Evolutionary conservation across 1,284 basidiomycete species (phyloP), one percentile per base, ranked within the genome.

Genomic region (Ustilago vetiveriae): DNA sequence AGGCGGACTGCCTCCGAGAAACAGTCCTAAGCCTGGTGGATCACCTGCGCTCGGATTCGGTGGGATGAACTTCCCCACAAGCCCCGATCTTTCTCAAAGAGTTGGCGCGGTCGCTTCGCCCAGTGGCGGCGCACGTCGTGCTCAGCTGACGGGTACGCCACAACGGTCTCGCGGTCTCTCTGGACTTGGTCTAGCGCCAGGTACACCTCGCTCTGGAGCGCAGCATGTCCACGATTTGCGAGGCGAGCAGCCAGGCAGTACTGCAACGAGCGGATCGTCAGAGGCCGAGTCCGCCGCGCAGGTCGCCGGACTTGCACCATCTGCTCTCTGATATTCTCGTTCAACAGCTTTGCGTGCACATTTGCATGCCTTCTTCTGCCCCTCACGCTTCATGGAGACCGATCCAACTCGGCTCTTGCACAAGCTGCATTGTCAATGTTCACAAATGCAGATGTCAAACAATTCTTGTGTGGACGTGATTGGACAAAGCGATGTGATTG

Each of bases 291-390:
- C 55, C 4, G 51, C 63, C 6, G 63, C 63, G 8, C 55, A 66
- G 11, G 24, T 32, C 5, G 63, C 63, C 7, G 63, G 63, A 0
- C 56, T 66, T 1, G 55, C 55, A 2, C 63, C 63, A 6, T 66
- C 63, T 5, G 63, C 63, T 16, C 23, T 66, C 16, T 65, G 26
- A 27, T 5, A 35, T 27, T 27, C 16, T 30, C 16, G 17, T 37
- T 21, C 27, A 29, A 6, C 27, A 29, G 27, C 27, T 13, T 13
- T 13, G 27, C 27, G 6, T 29, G 27, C 27, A 29, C 27, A 29
- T n/a, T n/a, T n/a, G n/a, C n/a, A 21, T 21, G 14, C 36, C 36
- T 37, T 14, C 21, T n/a, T n/a, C n/a, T n/a, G n/a, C n/a, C n/a
- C n/a, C n/a, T n/a, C n/a, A n/a, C n/a, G n/a, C n/a, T n/a, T n/a